Conservation (phyloP, 805 yeast genomes). For the Hanseniaspora nectarophila region DNA sequence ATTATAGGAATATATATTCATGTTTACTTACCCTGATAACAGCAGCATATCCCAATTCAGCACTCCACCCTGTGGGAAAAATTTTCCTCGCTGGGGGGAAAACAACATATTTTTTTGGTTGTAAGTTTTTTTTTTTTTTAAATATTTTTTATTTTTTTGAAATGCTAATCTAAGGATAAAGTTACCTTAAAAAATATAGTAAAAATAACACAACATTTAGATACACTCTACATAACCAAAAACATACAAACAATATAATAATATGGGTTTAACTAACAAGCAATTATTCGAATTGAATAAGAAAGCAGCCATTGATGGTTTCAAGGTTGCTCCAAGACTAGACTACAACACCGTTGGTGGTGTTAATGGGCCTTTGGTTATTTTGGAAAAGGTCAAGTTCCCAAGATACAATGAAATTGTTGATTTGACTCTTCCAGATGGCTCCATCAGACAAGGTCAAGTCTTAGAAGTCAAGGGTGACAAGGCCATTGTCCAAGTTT, state of each 20-base stretch:
- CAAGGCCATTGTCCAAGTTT: constrained; percentile 96
- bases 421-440: constrained; percentile 91
- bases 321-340: constrained; percentile 79
- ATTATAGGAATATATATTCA: background rate
- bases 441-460: constrained; percentile 89
- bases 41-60: no score
- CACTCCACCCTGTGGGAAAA: background rate
- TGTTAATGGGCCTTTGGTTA: constrained; percentile 96
- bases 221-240: background rate
- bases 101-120: background rate
- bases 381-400: constrained; percentile 70
- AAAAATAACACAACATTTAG: background rate
- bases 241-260: background rate
- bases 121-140: constrained; percentile 7
- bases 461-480: constrained; percentile 95
- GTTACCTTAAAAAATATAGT: background rate
- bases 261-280: constrained; percentile 26
- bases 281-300: constrained; percentile 62
- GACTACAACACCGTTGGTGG: constrained; percentile 96
- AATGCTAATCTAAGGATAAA: background rate
- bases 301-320: constrained; percentile 83
- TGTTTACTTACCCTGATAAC: no score
- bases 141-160: background rate
- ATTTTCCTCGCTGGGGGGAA: background rate
- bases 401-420: constrained; percentile 95